These are phyloP conservation scores for Penicillium fimorum DNA, from an alignment of 495 filamentous ascomycete species.

Conservation along the genomic window DNA sequence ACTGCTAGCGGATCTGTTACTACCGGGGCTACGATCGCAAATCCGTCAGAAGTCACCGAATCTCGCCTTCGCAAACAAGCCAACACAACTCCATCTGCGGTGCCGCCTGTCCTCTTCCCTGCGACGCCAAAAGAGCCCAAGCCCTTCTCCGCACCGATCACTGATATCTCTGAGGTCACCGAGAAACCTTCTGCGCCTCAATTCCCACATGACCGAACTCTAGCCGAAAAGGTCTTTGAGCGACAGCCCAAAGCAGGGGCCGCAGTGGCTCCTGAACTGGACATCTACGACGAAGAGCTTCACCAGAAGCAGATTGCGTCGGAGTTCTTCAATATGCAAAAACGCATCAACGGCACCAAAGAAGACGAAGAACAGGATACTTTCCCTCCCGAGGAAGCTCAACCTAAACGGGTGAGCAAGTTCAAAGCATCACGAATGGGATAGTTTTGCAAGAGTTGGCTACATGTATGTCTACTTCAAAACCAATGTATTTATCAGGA, in stretches of 20 bases:
- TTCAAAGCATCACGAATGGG: conserved; percentile 83
- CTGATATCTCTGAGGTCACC: conserved; percentile 19
- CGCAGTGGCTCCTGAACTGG: conserved; percentile 50
- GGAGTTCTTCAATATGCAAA: conserved; percentile 78
- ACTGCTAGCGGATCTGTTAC: conserved; percentile 11
- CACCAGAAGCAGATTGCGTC: conserved; percentile 73
- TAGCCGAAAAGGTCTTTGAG: conserved; percentile 63
- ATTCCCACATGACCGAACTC: conserved; percentile 55
- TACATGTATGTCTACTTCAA: too few species aligned
- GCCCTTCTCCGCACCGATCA: conserved; percentile 47
- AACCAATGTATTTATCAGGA: background rate
- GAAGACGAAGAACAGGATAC: conserved; percentile 55
- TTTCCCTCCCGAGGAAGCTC: conserved; percentile 60
- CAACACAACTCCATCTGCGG: conserved; percentile 20
- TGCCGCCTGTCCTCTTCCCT: conserved; percentile 40
- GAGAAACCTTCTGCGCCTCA: conserved; percentile 30
- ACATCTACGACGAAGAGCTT: conserved; percentile 71
- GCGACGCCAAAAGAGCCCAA: conserved; percentile 45
- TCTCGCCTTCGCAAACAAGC: conserved; percentile 19
- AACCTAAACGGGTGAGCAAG: conserved; percentile 73
- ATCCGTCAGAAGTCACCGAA: conserved; percentile 17
- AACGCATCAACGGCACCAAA: conserved; percentile 68
- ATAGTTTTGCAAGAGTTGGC: conserved; percentile 15
- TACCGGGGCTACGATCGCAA: conserved; percentile 6
- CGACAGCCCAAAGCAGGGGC: conserved; percentile 39